phyloP scores from a whole-genome alignment of 139 green algal genomes.

The Chlamydomonas applanata region DNA sequence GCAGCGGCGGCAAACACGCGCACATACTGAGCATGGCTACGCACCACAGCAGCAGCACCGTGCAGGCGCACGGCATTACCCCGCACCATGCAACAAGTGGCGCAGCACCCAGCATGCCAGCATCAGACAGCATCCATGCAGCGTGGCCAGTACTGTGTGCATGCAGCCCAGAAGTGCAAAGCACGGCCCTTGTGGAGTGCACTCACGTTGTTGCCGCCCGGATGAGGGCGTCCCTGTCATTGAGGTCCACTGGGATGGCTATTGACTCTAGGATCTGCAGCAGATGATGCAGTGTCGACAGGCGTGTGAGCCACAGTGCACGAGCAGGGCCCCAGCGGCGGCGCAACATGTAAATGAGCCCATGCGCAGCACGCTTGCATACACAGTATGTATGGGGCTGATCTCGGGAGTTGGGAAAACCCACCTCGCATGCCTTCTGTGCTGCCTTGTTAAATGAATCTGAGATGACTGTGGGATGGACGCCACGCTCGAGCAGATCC shows the following conservation, averaged over 20 bases:
- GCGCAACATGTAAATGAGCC: neutral
- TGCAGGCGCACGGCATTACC: too few species aligned
- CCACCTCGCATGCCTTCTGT: conserved; percentile 76
- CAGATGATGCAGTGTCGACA: too few species aligned
- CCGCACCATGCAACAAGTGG: too few species aligned
- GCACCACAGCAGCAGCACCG: neutral
- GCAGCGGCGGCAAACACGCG: too few species aligned
- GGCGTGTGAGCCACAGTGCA: too few species aligned
- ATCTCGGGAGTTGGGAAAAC: neutral
- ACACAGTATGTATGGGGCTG: neutral
- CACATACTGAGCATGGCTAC: too few species aligned
- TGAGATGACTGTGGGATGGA: conserved; percentile 93
- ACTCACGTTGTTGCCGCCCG: conserved; percentile 89
- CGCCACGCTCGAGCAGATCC: conserved; percentile 45
- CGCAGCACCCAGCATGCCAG: too few species aligned
- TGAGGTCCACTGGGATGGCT: conserved; percentile 86
- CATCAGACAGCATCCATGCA: too few species aligned
- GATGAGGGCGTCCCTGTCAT: conserved; percentile 86
- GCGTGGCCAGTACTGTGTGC: too few species aligned
- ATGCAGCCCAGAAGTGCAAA: too few species aligned
- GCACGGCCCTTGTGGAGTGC: too few species aligned
- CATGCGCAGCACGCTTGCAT: neutral
- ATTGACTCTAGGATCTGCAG: conserved; percentile 75
- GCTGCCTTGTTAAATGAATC: conserved; percentile 88
- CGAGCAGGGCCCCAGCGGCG: too few species aligned